Evolutionary conservation across 2,329 filamentous ascomycete species (phyloP), one percentile per base, ranked within the genome.

Genomic region (Arthrinium puccinioides): DNA sequence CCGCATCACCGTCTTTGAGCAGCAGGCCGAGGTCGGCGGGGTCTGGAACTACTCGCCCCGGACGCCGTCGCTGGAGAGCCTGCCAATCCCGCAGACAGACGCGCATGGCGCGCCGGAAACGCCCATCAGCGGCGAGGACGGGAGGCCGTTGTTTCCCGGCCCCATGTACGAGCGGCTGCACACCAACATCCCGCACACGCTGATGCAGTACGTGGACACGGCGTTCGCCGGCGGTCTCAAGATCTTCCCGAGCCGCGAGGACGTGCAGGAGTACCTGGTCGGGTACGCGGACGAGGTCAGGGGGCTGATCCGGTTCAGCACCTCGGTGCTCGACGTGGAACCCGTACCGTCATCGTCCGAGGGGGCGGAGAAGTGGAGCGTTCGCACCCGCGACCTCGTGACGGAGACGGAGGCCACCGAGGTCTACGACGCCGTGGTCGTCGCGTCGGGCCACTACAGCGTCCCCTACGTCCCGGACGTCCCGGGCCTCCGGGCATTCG

Each of bases 161-260:
- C 84, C 89, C 4, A 76, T 95, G 61, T 96, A 96, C 58, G 78
- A 87, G 32, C 64, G 72, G 18, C 66, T 96, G 13, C 82, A 95
- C 52, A 88, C 89, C 16, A 97, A 97, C 57, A 88, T 96, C 32
- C 85, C 88, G 0, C 77, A 83, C 41, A 68, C 70, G 0, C 57
- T 96, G 36, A 97, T 97, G 90, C 66, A 71, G 4, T 96, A 81
- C 57, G 82, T 81, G 5, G 84, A 90, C 47, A 64, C 76, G 6
- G 56, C 72, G 1, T 92, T 92, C 51, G 70, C 76, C 0, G 51
- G 68, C 2, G 70, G 78, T 10, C 69, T 73, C 6, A 78, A 82
- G 54, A 67, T 94, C 1, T 94, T 90, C 49, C 90, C 90, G 0
- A 72, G 69, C 16, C 78, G 89, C 44, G 62, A 79, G 43, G 70